These are phyloP conservation scores for Nevesoporus exiguus DNA, from an alignment of 768 basidiomycete species.

Conservation along the genomic window DNA sequence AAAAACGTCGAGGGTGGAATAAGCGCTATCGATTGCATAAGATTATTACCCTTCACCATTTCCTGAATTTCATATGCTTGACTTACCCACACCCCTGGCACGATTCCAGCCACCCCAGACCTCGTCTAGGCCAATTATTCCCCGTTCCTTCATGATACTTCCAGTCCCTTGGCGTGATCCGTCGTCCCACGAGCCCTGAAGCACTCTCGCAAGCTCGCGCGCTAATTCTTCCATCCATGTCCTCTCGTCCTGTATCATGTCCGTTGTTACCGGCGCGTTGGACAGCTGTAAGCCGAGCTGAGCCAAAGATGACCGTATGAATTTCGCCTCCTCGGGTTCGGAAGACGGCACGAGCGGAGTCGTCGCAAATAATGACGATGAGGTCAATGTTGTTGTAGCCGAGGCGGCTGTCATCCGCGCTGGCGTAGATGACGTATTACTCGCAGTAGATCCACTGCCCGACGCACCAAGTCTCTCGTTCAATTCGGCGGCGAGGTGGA, in stretches of 20 bases:
- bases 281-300: constrained; percentile 81
- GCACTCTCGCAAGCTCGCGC: constrained; percentile 71
- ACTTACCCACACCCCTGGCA: constrained; percentile 80
- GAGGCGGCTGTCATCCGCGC: constrained; percentile 20
- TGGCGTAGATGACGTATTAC: constrained; percentile 3
- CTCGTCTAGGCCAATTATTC: constrained; percentile 85
- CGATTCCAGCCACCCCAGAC: constrained; percentile 97
- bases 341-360: constrained; percentile 38
- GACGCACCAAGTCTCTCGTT: constrained; percentile 72
- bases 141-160: constrained; percentile 76
- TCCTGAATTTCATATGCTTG: neutral
- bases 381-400: constrained; percentile 21
- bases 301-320: constrained; percentile 85
- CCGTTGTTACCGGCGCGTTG: constrained; percentile 79
- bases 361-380: constrained; percentile 22
- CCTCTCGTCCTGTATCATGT: constrained; percentile 82
- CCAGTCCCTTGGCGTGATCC: constrained; percentile 17
- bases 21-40: constrained; percentile 53
- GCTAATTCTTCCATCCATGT: constrained; percentile 80
- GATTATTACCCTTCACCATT: neutral
- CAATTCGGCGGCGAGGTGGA: constrained; percentile 81
- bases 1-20: constrained; percentile 86
- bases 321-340: constrained; percentile 79
- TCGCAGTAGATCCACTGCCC: constrained; percentile 8
- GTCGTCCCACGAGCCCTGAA: constrained; percentile 45